Conservation (phyloP, 768 basidiomycete genomes). For the Kwoniella sp. region DNA sequence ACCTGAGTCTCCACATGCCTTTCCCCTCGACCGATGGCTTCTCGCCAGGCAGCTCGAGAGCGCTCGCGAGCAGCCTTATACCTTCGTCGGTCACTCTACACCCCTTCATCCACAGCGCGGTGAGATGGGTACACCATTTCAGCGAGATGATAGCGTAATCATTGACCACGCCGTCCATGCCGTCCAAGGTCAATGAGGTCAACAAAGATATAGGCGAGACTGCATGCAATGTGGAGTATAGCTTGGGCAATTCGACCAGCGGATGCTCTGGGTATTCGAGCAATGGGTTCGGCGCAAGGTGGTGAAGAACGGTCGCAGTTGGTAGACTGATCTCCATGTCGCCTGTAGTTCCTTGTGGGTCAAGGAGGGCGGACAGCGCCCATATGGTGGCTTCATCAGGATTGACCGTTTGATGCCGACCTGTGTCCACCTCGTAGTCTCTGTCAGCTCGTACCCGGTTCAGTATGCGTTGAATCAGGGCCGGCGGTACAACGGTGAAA, state of each 20-base stretch:
- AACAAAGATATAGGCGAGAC: slow-evolving; percentile 10
- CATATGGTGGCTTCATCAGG: slow-evolving; percentile 39
- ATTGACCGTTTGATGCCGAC: neutral
- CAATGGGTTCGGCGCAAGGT: slow-evolving; percentile 15
- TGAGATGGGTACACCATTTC: slow-evolving; percentile 32
- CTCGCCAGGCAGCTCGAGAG: slow-evolving; percentile 24
- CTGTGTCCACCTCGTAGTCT: slow-evolving; percentile 19
- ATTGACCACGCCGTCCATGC: slow-evolving; percentile 17
- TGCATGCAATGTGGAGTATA: slow-evolving; percentile 15
- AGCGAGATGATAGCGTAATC: slow-evolving; percentile 26
- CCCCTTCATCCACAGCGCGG: slow-evolving; percentile 29
- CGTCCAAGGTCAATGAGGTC: slow-evolving; percentile 31
- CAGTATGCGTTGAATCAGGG: slow-evolving; percentile 19
- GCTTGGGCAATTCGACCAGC: slow-evolving; percentile 23
- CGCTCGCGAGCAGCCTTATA: slow-evolving; percentile 23
- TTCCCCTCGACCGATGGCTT: slow-evolving; percentile 8
- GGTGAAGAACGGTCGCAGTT: slow-evolving; percentile 1
- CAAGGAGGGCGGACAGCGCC: slow-evolving; percentile 14
- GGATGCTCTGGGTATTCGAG: slow-evolving; percentile 23
- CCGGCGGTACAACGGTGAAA: slow-evolving; percentile 15
- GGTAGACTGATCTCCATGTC: slow-evolving; percentile 15
- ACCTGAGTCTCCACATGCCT: slow-evolving; percentile 32
- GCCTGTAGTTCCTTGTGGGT: slow-evolving; percentile 7
- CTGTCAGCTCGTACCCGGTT: slow-evolving; percentile 28
- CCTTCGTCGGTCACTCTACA: slow-evolving; percentile 32